Conservation (phyloP, 805 yeast genomes). For the Sugiyamaella qingdaonensis region DNA sequence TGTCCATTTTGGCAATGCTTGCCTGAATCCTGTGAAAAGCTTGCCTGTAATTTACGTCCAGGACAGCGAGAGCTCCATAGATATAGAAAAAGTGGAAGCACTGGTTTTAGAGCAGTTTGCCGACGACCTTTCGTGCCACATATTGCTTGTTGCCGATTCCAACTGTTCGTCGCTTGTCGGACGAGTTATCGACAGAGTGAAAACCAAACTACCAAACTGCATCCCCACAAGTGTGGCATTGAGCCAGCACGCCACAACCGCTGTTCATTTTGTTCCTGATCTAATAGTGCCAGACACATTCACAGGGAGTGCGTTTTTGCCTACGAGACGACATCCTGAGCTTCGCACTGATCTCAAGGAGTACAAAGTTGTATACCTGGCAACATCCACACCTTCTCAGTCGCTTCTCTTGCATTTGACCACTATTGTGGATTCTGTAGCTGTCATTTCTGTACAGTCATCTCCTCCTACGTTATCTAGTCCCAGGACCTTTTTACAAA, state of each 20-base stretch:
- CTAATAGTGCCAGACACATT: neutral
- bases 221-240: neutral
- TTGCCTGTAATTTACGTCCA: constrained; percentile 76
- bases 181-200: constrained; percentile 37
- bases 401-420: constrained; percentile 73
- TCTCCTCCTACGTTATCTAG: constrained; percentile 12
- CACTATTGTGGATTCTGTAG: constrained; percentile 58
- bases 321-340: constrained; percentile 23
- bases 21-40: constrained; percentile 72
- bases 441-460: constrained; percentile 45
- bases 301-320: constrained; percentile 13
- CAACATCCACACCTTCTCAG: constrained; percentile 51
- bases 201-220: constrained; percentile 32
- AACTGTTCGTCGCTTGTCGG: constrained; percentile 49
- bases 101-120: constrained; percentile 43
- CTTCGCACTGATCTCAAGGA: constrained; percentile 34
- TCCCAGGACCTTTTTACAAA: constrained; percentile 75
- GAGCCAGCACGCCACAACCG: neutral
- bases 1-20: constrained; percentile 93
- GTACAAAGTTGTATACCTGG: constrained; percentile 61
- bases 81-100: constrained; percentile 37
- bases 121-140: constrained; percentile 35
- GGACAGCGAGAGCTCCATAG: constrained; percentile 56
- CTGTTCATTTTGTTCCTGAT: constrained; percentile 4
- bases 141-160: constrained; percentile 68